A percentile compares a stretch with the other conserved stretches of the same genome.
Conservation (phyloP, 257 asterid species). For the Przewalskia tangutica region DNA sequence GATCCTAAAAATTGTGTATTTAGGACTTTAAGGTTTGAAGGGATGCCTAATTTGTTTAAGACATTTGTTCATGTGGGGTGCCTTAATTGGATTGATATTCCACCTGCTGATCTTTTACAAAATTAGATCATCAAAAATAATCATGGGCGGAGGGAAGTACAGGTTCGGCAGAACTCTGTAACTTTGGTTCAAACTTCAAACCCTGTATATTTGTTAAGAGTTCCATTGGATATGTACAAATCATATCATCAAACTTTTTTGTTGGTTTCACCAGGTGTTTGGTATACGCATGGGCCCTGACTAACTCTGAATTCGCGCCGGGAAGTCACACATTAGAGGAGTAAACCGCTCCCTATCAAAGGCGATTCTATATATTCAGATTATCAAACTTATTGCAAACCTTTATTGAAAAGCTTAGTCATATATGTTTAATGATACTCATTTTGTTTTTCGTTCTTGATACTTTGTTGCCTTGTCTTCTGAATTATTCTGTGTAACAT, state of each 20-base stretch:
- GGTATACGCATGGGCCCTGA: not conserved
- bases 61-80: constrained; percentile 29
- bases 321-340: not conserved
- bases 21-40: constrained; percentile 8
- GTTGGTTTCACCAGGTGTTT: not conserved
- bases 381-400: not conserved
- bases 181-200: not conserved
- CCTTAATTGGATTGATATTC: constrained; percentile 13
- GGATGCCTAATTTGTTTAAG: constrained; percentile 27
- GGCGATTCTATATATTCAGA: not conserved
- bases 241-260: not conserved
- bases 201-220: not conserved
- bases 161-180: not conserved
- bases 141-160: not conserved
- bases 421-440: not conserved
- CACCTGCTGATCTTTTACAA: not conserved
- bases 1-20: constrained; percentile 10
- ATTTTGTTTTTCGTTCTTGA: not conserved
- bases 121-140: not conserved
- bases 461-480: not conserved
- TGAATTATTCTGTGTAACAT: not conserved
- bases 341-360: not conserved
- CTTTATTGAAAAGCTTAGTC: not conserved
- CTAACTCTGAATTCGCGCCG: not conserved
- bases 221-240: not conserved